Evolutionary conservation across 441 rosid genomes (phyloP), one percentile per base, ranked within the genome.

Genomic region (Euphorbia schlechtendalii): DNA sequence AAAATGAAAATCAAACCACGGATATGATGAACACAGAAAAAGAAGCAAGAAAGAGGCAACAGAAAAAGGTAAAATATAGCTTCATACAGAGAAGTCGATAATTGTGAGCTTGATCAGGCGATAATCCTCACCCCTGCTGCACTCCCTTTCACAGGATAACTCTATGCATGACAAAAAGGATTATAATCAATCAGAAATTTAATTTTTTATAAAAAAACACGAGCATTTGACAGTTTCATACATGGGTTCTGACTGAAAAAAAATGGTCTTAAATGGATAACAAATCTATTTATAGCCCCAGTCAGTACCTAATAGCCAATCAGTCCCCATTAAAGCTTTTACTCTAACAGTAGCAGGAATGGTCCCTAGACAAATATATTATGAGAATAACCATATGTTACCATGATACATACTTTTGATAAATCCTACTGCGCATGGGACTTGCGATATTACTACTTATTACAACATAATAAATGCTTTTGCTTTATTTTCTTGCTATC

Each of bases 81-180:
- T 25, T 27, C 81, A 30, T 78, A 93, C 93, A 46, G 49, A 82
- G 86, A 74, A 93, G 77, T 86, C 93, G 25, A 74, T 82, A 75
- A 93, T 84, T 21, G 93, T 71, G 66, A 93, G 93, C 74, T 87
- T 94, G 79, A 90, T 81, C 75, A 88, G 78, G 70, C 90, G 87
- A 78, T 87, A 87, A 73, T 93, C 99, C 72, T 90, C 93, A 20
- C 99, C 96, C 61, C 89, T 85, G 80, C 96, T 94, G 76, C 99
- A 90, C 72, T 90, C 99, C 78, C 87, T 83, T 67, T 93, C 96
- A 59, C 96, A 93, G 66, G 90, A 83, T 71, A 93, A 63, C 71
- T 87, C 96, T 32, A 32, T 90, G 67, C 52, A 25, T 76, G 68
- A 27, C 60, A 46, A 21, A 71, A 15, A 5, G 36, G 20, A 52